phyloP scores from a whole-genome alignment of 305 asterid genomes.

The Fraxinus floribunda region DNA sequence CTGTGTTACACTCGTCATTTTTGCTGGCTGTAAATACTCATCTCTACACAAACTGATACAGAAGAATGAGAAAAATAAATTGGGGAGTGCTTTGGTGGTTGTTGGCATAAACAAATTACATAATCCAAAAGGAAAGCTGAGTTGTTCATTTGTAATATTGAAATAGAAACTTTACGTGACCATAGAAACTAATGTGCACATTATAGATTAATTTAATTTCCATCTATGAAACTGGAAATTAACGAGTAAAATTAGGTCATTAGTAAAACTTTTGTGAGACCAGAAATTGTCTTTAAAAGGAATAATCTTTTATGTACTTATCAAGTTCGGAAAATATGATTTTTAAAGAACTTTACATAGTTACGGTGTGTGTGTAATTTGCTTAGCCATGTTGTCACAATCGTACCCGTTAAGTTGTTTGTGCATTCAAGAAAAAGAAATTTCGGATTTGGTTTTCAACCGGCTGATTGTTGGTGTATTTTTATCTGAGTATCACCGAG shows the following conservation, averaged over 20 bases:
- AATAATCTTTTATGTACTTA: background rate
- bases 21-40: background rate
- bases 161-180: background rate
- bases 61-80: background rate
- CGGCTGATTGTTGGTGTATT: background rate
- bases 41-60: background rate
- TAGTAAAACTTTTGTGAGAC: background rate
- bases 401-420: background rate
- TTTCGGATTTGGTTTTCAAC: background rate
- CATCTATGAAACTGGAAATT: background rate
- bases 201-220: background rate
- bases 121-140: background rate
- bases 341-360: background rate
- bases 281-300: background rate
- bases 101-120: background rate
- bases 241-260: background rate
- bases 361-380: background rate
- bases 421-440: conserved; percentile 9
- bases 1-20: background rate
- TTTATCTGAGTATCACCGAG: background rate
- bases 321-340: background rate
- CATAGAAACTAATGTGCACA: background rate
- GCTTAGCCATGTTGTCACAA: background rate
- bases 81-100: background rate
- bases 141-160: background rate